Base-by-base conservation (phyloP, 179 eudicot species). In the Silene vulgaris region DNA sequence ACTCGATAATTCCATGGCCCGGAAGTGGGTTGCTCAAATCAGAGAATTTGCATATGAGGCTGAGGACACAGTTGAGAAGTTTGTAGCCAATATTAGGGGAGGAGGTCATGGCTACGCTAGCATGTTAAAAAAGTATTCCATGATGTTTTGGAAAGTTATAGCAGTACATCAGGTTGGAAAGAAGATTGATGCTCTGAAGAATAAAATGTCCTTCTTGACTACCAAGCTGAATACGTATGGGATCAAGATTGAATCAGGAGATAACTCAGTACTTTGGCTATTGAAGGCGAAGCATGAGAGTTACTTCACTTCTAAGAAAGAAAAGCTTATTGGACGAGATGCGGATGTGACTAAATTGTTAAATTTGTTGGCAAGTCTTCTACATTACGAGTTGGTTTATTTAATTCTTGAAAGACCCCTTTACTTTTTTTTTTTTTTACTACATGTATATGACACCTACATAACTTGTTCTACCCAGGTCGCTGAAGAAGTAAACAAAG, bases 41-140 rank as follows among this genome's bases (percentile, higher is more conserved):
- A 67, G 86, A 64, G 87, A 86, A 60, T 76, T 84, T 28, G 81
- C 87, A 0, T 82, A 77, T 68, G 86, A 86, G 21, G 80, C 80
- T 3, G 89, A 85, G 77, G 87, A 87, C 79, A 61, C 50, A 5
- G 69, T 71, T 1, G 84, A 78, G 66, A 77, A 56, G 30, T 81
- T 70, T 64, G 20, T 75, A 28, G 57, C 29, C 30, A 19, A 28
- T 9, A 19, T 11, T 4, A 62, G 70, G 7, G 54, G 77, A 52
- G 48, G 74, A 6, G 65, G 76, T 23, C 72, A 17, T 37, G 76
- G 64, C 0, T 30, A 75, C 2, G 60, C 30, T 40, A 63, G 59
- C 6, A n/a, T 0, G 65, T 0, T 68, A 5, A 80, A 75, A 45
- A 78, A 63, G 14, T 72, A 40, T 45, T 48, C 74, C 0, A 50